phyloP scores from a whole-genome alignment of 2,329 filamentous ascomycete species.

The Trichoderma simmonsii region DNA sequence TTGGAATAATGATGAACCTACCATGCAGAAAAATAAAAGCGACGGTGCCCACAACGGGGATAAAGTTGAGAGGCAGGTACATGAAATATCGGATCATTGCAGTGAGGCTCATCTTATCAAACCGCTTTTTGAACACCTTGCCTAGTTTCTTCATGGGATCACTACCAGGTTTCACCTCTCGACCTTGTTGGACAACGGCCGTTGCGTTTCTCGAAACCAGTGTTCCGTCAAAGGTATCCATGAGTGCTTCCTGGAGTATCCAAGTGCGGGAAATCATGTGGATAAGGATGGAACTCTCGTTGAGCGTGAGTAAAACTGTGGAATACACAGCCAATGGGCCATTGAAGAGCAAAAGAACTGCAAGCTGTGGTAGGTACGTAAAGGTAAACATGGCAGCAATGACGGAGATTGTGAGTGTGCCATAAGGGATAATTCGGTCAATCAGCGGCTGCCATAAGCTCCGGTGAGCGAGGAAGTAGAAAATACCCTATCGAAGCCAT shows the following conservation, averaged over 20 bases:
- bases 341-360: constrained; percentile 78
- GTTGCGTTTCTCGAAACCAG: constrained; percentile 50
- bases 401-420: constrained; percentile 69
- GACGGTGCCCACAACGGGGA: constrained; percentile 81
- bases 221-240: constrained; percentile 85
- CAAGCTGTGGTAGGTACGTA: constrained; percentile 81
- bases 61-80: constrained; percentile 89
- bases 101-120: constrained; percentile 54
- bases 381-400: constrained; percentile 81
- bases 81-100: constrained; percentile 75
- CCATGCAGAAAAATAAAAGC: constrained; percentile 78
- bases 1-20: constrained; percentile 23
- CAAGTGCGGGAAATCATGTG: constrained; percentile 63
- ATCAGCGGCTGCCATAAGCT: constrained; percentile 58
- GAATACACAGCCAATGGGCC: constrained; percentile 76
- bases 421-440: constrained; percentile 55
- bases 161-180: constrained; percentile 64
- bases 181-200: constrained; percentile 67
- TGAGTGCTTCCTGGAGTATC: constrained; percentile 74
- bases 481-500: constrained; percentile 48
- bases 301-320: constrained; percentile 65
- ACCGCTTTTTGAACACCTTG: constrained; percentile 55
- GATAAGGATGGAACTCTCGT: constrained; percentile 58
- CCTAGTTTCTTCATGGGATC: constrained; percentile 58
- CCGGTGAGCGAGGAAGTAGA: constrained; percentile 56